Base-by-base conservation (phyloP, 768 basidiomycete genomes). In the Lentinula guzmanii region DNA sequence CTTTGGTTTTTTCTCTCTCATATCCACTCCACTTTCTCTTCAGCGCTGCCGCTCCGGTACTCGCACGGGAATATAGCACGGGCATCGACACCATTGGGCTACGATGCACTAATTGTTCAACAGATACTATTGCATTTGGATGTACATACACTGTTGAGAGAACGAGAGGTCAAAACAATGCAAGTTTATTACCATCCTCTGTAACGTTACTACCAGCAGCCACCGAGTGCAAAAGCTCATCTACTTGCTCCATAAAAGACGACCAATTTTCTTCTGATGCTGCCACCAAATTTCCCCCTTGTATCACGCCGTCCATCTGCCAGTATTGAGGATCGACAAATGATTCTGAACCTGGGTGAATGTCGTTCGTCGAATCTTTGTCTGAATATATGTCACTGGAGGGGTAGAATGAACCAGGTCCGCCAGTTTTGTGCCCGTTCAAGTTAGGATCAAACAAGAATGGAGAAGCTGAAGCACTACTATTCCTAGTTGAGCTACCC, bases 211-310 rank as follows among this genome's bases (percentile, higher is more conserved):
- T 13, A 7, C 51, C 31, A 5, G 5, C 37, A 54, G 18, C 18
- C 34, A 54, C 37, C 5, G 53, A 54, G 9, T 56, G 55, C 15
- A 56, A 33, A 43, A 56, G 21, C 16, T 42, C 39, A 43, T 56
- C 55, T 3, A 56, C 55, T 45, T 43, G 18, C 6, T 37, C 37
- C 55, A 56, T 56, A 18, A 56, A 56, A 7, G 39, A 42, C 24
- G 55, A 42, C 55, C 55, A 56, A n/a, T 42, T 56, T n/a, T 37
- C 41, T n/a, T 56, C 55, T 31, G 55, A 56, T 15, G 37, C 11
- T n/a, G 41, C 39, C 13, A 31, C 55, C 24, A 43, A 16, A 43
- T 21, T 11, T 28, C 37, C 10, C 33, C 18, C 46, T 18, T 28
- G 46, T 16, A 39, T 37, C 16, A 54, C 37, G 10, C 34, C 18